phyloP scores from a whole-genome alignment of 805 yeast species.

The Clavispora asparagi region DNA sequence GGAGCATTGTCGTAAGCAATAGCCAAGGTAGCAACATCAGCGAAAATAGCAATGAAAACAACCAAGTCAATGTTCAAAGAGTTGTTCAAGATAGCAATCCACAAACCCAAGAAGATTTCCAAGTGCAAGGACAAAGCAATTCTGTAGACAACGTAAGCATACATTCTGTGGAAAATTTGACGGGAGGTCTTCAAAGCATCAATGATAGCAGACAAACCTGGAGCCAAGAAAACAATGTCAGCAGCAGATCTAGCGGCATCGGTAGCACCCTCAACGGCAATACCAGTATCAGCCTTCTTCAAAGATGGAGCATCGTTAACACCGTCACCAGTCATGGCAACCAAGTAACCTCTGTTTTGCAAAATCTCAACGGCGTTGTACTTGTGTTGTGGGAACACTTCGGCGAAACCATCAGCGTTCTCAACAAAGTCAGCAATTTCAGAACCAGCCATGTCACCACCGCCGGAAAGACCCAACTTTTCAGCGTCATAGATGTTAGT shows the following conservation, averaged over 20 bases:
- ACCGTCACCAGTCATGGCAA: conserved; percentile 99
- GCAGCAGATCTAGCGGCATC: conserved; percentile 98
- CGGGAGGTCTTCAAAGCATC: conserved; percentile 90
- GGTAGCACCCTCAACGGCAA: conserved; percentile 97
- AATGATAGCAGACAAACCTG: conserved; percentile 92
- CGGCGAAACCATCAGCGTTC: conserved; percentile 97
- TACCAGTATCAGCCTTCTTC: conserved; percentile 86
- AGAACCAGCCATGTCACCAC: conserved; percentile 94
- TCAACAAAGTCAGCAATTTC: conserved; percentile 96
- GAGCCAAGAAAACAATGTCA: conserved; percentile 89
- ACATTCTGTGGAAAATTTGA: conserved; percentile 98
- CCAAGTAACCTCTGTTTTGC: conserved; percentile 93
- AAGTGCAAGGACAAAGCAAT: conserved; percentile 92
- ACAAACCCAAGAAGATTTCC: conserved; percentile 90
- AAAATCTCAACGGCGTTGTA: conserved; percentile 92
- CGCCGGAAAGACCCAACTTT: conserved; percentile 89
- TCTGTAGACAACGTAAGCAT: conserved; percentile 96
- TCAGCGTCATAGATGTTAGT: conserved; percentile 96
- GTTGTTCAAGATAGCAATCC: conserved; percentile 91
- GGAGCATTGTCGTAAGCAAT: conserved; percentile 98
- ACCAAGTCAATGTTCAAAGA: conserved; percentile 84
- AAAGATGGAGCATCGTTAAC: conserved; percentile 97
- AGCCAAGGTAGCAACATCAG: conserved; percentile 95
- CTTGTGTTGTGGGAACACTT: conserved; percentile 98
- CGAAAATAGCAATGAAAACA: conserved; percentile 95